Conservation (phyloP, 2,329 filamentous ascomycete genomes). For the Aspergillus vadensis region DNA sequence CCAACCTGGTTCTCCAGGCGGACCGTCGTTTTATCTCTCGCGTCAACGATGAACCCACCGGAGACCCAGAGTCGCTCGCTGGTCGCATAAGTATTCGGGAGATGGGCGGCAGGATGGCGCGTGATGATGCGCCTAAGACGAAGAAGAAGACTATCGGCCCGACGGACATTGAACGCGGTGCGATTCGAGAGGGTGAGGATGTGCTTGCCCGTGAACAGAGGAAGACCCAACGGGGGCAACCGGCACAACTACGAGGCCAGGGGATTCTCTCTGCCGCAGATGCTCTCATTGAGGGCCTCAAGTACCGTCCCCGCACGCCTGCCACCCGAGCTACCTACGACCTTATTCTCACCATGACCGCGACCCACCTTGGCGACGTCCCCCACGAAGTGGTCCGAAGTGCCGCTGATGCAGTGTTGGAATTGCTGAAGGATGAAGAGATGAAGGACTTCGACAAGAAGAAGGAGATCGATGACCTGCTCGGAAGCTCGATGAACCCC, state of each 20-base stretch:
- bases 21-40: constrained; percentile 94
- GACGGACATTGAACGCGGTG: constrained; percentile 72
- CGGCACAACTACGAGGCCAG: constrained; percentile 67
- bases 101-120: constrained; percentile 84
- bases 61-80: constrained; percentile 95
- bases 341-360: constrained; percentile 87
- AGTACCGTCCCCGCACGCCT: constrained; percentile 86
- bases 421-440: constrained; percentile 91
- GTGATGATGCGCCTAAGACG: constrained; percentile 76
- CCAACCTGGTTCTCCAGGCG: constrained; percentile 99
- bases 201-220: constrained; percentile 80
- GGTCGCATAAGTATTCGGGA: constrained; percentile 90
- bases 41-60: constrained; percentile 90
- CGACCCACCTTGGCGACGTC: constrained; percentile 86
- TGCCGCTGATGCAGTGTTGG: constrained; percentile 86
- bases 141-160: constrained; percentile 70
- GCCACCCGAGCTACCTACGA: constrained; percentile 93
- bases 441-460: constrained; percentile 98
- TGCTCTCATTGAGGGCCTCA: constrained; percentile 84
- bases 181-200: constrained; percentile 77
- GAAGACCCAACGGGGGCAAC: constrained; percentile 78
- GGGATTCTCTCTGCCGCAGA: constrained; percentile 84
- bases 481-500: constrained; percentile 77
- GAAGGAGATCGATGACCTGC: constrained; percentile 90
- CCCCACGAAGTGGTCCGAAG: constrained; percentile 89